Percentiles rank a stretch among this genome's conserved stretches.
These are phyloP conservation scores for Panaeolus cyanescens DNA, from an alignment of 768 basidiomycete genomes.

Conservation along the genomic window DNA sequence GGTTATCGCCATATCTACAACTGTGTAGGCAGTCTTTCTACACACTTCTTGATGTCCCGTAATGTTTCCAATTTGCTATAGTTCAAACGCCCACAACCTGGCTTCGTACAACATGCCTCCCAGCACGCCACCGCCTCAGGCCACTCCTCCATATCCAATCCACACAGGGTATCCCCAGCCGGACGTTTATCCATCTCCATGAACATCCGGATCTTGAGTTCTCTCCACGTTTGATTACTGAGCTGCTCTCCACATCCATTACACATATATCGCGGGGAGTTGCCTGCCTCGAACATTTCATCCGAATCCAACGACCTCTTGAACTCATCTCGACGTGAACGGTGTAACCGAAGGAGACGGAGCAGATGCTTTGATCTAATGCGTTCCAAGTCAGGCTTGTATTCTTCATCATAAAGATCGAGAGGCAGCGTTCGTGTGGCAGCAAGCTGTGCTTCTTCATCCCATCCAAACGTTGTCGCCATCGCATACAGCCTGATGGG, in stretches of 20 bases:
- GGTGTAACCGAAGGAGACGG: slow-evolving; percentile 41
- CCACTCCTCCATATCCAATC: slow-evolving; percentile 45
- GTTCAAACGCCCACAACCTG: slow-evolving; percentile 30
- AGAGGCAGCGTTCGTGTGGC: slow-evolving; percentile 41
- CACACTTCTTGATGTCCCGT: slow-evolving; percentile 29
- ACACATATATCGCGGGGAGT: slow-evolving; percentile 30
- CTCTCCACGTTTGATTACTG: slow-evolving; percentile 40
- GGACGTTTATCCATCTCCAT: slow-evolving; percentile 41
- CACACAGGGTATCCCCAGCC: slow-evolving; percentile 36
- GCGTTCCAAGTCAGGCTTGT: slow-evolving; percentile 30
- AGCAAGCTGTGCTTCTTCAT: slow-evolving; percentile 42
- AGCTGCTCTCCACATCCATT: slow-evolving; percentile 31
- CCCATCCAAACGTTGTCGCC: slow-evolving; percentile 45
- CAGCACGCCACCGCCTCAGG: slow-evolving; percentile 41
- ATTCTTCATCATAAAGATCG: slow-evolving; percentile 36
- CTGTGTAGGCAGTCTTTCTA: slow-evolving; percentile 25
- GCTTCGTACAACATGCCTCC: slow-evolving; percentile 33
- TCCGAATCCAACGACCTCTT: slow-evolving; percentile 35
- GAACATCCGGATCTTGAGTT: slow-evolving; percentile 39
- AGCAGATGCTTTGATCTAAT: slow-evolving; percentile 37
- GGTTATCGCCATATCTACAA: neutral
- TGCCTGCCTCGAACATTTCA: slow-evolving; percentile 39
- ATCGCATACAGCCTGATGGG: slow-evolving; percentile 47
- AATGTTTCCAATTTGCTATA: slow-evolving; percentile 38
- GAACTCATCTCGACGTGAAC: slow-evolving; percentile 39